Percentiles rank a stretch among this genome's conserved stretches.
Evolutionary conservation across 768 basidiomycete species (phyloP).

Genomic region (Mycena venus): DNA sequence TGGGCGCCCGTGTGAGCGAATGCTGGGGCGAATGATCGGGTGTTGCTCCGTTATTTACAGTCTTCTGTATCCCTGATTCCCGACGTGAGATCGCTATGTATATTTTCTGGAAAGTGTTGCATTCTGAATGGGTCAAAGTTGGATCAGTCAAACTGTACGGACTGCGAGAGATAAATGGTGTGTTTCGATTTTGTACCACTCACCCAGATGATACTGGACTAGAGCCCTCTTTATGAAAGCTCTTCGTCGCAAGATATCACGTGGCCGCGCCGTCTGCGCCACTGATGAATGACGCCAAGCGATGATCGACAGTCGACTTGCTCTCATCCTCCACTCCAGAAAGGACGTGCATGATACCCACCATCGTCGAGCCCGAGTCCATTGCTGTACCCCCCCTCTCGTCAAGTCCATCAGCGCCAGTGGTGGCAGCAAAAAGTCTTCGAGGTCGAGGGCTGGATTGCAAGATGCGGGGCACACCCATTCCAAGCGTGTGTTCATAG

Average conservation of each 20-base stretch:
- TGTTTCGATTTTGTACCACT: background rate
- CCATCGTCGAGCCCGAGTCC: constrained; percentile 17
- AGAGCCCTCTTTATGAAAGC: background rate
- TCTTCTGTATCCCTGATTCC: too few species aligned
- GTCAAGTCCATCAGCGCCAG: background rate
- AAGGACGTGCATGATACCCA: constrained; percentile 20
- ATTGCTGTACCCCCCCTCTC: background rate
- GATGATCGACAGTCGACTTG: background rate
- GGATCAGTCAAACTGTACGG: too few species aligned
- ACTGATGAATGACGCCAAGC: background rate
- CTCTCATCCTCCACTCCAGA: background rate
- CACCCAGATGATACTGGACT: background rate
- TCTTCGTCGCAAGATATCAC: background rate
- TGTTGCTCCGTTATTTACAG: too few species aligned
- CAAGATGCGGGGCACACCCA: constrained; percentile 51
- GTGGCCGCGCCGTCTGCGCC: background rate
- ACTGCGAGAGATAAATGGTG: background rate
- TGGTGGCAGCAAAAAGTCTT: background rate
- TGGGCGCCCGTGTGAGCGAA: background rate
- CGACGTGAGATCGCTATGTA: too few species aligned
- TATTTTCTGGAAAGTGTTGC: too few species aligned
- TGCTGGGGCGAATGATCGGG: too few species aligned
- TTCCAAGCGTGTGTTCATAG: constrained; percentile 76
- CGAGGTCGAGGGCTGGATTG: background rate
- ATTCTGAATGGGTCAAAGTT: too few species aligned